These are phyloP conservation scores for Mycena vulgaris DNA, from an alignment of 768 basidiomycete species.

Conservation along the genomic window DNA sequence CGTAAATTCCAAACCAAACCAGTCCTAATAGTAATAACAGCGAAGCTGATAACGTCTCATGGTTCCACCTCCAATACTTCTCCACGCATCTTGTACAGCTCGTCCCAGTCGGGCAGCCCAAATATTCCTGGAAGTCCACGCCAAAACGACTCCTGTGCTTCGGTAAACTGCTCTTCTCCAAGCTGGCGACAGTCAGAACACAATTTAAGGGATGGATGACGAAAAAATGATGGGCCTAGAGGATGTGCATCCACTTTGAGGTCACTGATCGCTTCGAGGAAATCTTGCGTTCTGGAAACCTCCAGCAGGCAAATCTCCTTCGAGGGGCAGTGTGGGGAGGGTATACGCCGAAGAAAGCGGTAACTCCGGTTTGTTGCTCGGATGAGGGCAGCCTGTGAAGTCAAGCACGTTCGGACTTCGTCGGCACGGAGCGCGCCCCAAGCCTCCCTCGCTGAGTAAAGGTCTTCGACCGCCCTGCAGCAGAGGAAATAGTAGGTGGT, in stretches of 20 bases:
- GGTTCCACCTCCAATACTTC: no score
- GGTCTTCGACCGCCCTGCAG: no score
- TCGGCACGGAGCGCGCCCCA: neutral
- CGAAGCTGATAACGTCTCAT: no score
- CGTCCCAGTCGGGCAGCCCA: neutral
- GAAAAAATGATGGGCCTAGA: neutral
- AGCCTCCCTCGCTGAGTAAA: neutral
- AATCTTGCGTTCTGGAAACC: neutral
- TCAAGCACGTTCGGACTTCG: neutral
- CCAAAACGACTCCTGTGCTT: neutral
- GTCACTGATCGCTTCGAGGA: neutral
- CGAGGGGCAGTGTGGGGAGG: neutral
- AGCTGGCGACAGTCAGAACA: neutral
- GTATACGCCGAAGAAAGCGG: neutral
- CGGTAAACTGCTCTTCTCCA: neutral
- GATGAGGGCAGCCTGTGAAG: neutral
- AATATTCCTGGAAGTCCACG: neutral
- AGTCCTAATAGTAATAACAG: no score
- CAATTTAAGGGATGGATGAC: neutral
- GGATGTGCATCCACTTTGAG: neutral
- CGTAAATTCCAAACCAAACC: no score
- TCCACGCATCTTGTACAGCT: neutral
- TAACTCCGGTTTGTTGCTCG: neutral
- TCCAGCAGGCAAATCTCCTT: neutral
- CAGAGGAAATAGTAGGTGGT: neutral